Evolutionary conservation across 768 basidiomycete genomes (phyloP).

Genomic region (Lyophyllum shimeji): DNA sequence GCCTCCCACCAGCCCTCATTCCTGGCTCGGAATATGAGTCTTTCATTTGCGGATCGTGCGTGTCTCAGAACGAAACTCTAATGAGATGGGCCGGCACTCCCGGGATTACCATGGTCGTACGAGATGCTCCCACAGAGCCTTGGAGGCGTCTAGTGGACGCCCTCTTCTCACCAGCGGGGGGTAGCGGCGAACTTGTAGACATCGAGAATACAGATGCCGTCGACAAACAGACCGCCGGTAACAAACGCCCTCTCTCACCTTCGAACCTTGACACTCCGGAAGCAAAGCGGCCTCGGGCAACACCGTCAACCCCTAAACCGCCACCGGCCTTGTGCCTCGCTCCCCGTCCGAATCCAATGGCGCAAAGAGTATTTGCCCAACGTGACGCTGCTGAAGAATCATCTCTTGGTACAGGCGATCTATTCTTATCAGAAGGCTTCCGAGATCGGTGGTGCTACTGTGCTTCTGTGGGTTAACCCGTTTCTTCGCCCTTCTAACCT

Average conservation of each 20-base stretch:
- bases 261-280: constrained; percentile 33
- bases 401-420: constrained; percentile 60
- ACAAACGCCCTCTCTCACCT: constrained; percentile 53
- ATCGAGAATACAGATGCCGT: constrained; percentile 18
- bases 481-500: constrained; percentile 2
- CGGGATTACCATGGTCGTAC: constrained; percentile 67
- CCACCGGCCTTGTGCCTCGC: constrained; percentile 46
- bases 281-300: constrained; percentile 35
- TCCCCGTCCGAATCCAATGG: constrained; percentile 46
- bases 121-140: constrained; percentile 39
- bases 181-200: constrained; percentile 22
- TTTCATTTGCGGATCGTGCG: constrained; percentile 73
- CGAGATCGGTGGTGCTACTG: constrained; percentile 83
- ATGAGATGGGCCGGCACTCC: constrained; percentile 65
- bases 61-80: constrained; percentile 51
- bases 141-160: constrained; percentile 54
- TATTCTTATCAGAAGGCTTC: constrained; percentile 75
- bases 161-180: constrained; percentile 18
- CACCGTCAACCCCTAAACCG: constrained; percentile 18
- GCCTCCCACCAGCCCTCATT: constrained; percentile 67
- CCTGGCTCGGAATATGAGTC: constrained; percentile 70
- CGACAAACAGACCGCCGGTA: constrained; percentile 26
- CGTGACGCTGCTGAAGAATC: constrained; percentile 19
- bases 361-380: constrained; percentile 44
- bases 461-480: constrained; percentile 41